Conservation (phyloP, 2,329 filamentous ascomycete species). For the Pestalotiopsis fici region DNA sequence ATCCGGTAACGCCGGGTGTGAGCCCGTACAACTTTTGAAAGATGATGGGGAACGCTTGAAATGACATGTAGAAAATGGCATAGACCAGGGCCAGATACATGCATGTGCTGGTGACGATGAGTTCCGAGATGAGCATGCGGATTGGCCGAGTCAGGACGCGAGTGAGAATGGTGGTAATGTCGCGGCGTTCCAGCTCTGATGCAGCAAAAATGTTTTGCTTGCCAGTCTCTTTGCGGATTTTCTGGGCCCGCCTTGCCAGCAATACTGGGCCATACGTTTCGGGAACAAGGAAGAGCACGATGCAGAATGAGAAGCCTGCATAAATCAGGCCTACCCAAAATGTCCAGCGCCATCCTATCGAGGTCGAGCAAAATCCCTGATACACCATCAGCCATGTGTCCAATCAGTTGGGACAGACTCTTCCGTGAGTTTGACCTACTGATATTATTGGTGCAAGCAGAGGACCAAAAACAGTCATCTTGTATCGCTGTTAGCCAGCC, state of each 20-base stretch:
- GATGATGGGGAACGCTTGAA: slow-evolving; percentile 73
- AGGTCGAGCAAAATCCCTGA: slow-evolving; percentile 16
- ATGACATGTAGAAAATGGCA: slow-evolving; percentile 69
- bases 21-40: slow-evolving; percentile 66
- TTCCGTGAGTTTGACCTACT: not conserved
- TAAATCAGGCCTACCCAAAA: slow-evolving; percentile 73
- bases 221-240: slow-evolving; percentile 57
- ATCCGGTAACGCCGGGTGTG: slow-evolving; percentile 62
- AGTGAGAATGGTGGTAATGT: slow-evolving; percentile 60
- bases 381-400: not conserved
- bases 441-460: slow-evolving; percentile 67
- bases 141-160: slow-evolving; percentile 73
- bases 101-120: slow-evolving; percentile 71
- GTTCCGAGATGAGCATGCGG: slow-evolving; percentile 71
- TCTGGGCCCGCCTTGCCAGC: slow-evolving; percentile 55
- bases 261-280: slow-evolving; percentile 65
- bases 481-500: not conserved
- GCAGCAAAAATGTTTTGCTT: slow-evolving; percentile 53
- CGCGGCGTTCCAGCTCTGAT: slow-evolving; percentile 62
- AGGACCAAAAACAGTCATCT: slow-evolving; percentile 66
- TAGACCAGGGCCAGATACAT: slow-evolving; percentile 73
- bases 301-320: slow-evolving; percentile 60
- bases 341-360: slow-evolving; percentile 68
- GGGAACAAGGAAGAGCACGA: slow-evolving; percentile 60
- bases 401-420: not conserved